phyloP scores from a whole-genome alignment of 805 yeast genomes.

The Pichia manshurica region DNA sequence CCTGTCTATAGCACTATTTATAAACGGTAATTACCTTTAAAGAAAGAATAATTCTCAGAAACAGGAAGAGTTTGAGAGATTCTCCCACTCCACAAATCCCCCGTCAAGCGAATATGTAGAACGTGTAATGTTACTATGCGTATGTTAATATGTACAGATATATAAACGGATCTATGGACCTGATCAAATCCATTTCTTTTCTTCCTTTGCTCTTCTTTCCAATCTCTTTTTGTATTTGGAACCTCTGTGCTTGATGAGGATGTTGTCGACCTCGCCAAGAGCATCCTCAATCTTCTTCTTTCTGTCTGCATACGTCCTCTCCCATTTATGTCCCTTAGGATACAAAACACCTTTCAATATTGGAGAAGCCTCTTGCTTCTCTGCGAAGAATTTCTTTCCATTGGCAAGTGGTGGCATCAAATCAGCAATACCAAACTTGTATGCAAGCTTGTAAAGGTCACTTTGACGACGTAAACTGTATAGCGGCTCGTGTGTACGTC shows the following conservation, averaged over 20 bases:
- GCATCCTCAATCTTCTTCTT: slow-evolving; percentile 60
- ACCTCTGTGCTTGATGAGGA: slow-evolving; percentile 61
- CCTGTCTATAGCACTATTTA: slow-evolving; percentile 5
- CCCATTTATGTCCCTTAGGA: slow-evolving; percentile 81
- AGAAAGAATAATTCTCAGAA: neutral
- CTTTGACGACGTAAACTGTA: slow-evolving; percentile 79
- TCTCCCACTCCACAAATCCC: too few relatives aligned
- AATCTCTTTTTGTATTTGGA: slow-evolving; percentile 39
- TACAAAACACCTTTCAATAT: slow-evolving; percentile 69
- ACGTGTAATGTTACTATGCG: too few relatives aligned
- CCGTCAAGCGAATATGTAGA: too few relatives aligned
- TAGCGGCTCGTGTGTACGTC: slow-evolving; percentile 69
- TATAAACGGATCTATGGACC: neutral
- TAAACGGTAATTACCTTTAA: neutral
- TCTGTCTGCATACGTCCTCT: slow-evolving; percentile 57
- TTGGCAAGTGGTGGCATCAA: slow-evolving; percentile 63
- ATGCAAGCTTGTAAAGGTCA: slow-evolving; percentile 76
- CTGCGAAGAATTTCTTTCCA: slow-evolving; percentile 66
- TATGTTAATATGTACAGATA: neutral
- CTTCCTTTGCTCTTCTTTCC: slow-evolving; percentile 36
- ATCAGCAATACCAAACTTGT: slow-evolving; percentile 72
- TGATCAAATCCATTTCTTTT: slow-evolving; percentile 33
- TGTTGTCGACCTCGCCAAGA: slow-evolving; percentile 57
- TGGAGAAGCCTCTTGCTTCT: slow-evolving; percentile 63
- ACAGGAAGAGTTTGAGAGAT: too few relatives aligned